Base-by-base conservation (phyloP, 352 stramenopile species). In the Globisporangium megalacanthum region DNA sequence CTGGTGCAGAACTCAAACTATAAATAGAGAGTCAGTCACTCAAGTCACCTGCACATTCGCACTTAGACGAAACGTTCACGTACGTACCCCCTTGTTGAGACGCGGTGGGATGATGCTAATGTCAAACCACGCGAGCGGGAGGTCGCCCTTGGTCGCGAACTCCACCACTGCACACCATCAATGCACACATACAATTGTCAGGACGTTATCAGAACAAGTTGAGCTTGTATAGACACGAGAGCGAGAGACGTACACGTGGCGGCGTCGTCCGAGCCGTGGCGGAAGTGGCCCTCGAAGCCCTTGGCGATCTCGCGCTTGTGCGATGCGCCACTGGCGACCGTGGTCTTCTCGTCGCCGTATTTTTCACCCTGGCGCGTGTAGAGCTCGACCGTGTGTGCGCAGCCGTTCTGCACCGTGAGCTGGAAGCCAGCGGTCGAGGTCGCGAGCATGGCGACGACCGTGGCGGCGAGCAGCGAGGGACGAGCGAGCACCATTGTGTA, bases 261-360 rank as follows among this genome's bases (percentile, higher is more conserved):
- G 8, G 79, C 66, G 49, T 81, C 76, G 64, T 71, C 61, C 19
- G 66, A 48, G 35, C 79, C 79, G 69, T 85, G 74, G 65, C 79
- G 79, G 61, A 85, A 85, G 66, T 88, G 68, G 51, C 79, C 77
- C 62, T 90, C 73, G 57, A 71, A 88, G 65, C 68, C 76, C 63
- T 86, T 87, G 31, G 56, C 66, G 49, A 88, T 75, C 20, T 67
- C 64, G 52, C 73, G 72, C 45, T 61, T 49, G 11, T 63, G 45
- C 11, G 75, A 83, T 2, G 45, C 70, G 25, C 79, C 75, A 22
- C 61, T n/a, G 4, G 68, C 56, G 52, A 88, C 72, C 17, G 60
- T 55, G 29, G 82, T 63, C 54, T 64, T 66, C 47, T 65, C 56
- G 59, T 87, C 75, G 35, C 62, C 82, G 65, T 74, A 80, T 56